Percentiles rank a stretch among this genome's conserved stretches.
Evolutionary conservation across 2,329 filamentous ascomycete genomes (phyloP).

Genomic region (Sporothrix dimorphospora): DNA sequence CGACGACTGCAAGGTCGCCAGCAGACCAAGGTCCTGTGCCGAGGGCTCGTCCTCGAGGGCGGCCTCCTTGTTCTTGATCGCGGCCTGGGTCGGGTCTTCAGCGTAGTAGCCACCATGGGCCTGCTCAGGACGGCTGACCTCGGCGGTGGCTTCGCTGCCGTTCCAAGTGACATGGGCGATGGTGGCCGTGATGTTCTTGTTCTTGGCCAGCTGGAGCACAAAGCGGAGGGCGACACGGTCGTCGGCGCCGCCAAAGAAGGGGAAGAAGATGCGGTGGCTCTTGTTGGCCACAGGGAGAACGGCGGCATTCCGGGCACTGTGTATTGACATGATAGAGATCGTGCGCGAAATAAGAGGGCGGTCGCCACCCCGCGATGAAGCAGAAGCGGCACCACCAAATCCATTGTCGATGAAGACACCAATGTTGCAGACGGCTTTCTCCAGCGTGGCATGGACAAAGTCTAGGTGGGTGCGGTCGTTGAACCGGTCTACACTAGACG

Average conservation of each 20-base stretch:
- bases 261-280: conserved; percentile 82
- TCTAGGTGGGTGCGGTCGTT: conserved; percentile 65
- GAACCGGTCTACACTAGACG: conserved; percentile 61
- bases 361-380: conserved; percentile 38
- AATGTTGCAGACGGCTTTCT: conserved; percentile 65
- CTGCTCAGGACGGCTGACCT: conserved; percentile 27
- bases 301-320: conserved; percentile 60
- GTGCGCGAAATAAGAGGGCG: conserved; percentile 50
- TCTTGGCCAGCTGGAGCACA: conserved; percentile 81
- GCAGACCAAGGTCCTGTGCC: conserved; percentile 42
- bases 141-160: neutral
- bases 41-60: conserved; percentile 39
- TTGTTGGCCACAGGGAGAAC: conserved; percentile 65
- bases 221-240: conserved; percentile 79
- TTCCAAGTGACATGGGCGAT: conserved; percentile 62
- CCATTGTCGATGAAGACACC: conserved; percentile 78
- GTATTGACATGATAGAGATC: conserved; percentile 61
- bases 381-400: conserved; percentile 41
- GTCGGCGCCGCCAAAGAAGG: conserved; percentile 83
- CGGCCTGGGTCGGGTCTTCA: conserved; percentile 22
- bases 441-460: conserved; percentile 72
- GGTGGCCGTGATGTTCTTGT: conserved; percentile 76
- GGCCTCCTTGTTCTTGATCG: conserved; percentile 29
- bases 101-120: neutral
- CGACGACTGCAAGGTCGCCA: conserved; percentile 42